A percentile compares a stretch with the other conserved stretches of the same genome.
These are phyloP conservation scores for Penicillium ucsense DNA, from an alignment of 495 filamentous ascomycete species.

Conservation along the genomic window DNA sequence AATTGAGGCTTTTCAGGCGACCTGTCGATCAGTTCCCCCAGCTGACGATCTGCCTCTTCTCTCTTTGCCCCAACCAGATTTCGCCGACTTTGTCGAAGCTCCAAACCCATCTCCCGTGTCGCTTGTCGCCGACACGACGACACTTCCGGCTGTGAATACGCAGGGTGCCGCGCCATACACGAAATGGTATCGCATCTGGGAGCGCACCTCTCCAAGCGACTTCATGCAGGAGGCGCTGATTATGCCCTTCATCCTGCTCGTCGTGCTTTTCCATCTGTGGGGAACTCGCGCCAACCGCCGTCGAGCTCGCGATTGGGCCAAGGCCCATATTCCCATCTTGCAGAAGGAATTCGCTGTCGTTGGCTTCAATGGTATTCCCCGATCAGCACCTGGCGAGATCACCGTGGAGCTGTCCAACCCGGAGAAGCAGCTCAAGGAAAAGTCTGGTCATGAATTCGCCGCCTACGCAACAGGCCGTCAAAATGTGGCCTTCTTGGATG, in stretches of 20 bases:
- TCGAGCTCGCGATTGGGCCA: slow-evolving; percentile 73
- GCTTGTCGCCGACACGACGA: slow-evolving; percentile 30
- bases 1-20: not conserved
- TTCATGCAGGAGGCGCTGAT: slow-evolving; percentile 85
- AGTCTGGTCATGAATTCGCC: slow-evolving; percentile 68
- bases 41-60: no score
- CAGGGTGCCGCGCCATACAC: slow-evolving; percentile 57
- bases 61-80: slow-evolving; percentile 39
- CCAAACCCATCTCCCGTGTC: slow-evolving; percentile 52
- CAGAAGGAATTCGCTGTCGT: slow-evolving; percentile 81
- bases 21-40: no score
- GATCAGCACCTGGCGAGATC: slow-evolving; percentile 28
- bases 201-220: slow-evolving; percentile 69
- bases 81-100: slow-evolving; percentile 67
- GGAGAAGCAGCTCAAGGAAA: slow-evolving; percentile 68
- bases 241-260: slow-evolving; percentile 57
- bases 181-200: slow-evolving; percentile 94
- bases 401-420: slow-evolving; percentile 37
- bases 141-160: slow-evolving; percentile 36
- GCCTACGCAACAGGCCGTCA: slow-evolving; percentile 90
- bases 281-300: slow-evolving; percentile 70
- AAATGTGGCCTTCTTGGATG: slow-evolving; percentile 84
- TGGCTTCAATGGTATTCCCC: slow-evolving; percentile 52
- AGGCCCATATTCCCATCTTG: slow-evolving; percentile 59
- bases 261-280: slow-evolving; percentile 73